These are phyloP conservation scores for Yarrowia divulgata DNA, from an alignment of 805 yeast species.

Conservation along the genomic window DNA sequence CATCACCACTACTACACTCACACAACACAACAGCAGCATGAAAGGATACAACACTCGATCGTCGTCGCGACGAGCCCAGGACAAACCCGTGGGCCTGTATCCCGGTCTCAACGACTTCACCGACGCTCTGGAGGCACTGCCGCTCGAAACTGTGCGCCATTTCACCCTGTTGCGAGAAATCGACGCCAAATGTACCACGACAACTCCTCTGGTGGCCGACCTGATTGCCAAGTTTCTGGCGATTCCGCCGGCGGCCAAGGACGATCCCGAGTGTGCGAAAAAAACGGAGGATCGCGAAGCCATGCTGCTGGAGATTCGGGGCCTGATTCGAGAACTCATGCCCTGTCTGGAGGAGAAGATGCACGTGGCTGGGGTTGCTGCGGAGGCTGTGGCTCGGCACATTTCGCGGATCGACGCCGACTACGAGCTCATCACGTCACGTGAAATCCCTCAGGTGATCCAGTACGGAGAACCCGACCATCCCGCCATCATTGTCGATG, in stretches of 20 bases:
- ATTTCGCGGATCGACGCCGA: slow-evolving; percentile 79
- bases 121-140: slow-evolving; percentile 91
- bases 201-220: slow-evolving; percentile 69
- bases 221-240: slow-evolving; percentile 60
- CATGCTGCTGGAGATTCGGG: slow-evolving; percentile 52
- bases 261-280: slow-evolving; percentile 23
- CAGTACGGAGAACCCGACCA: slow-evolving; percentile 83
- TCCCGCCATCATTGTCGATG: slow-evolving; percentile 83
- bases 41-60: slow-evolving; percentile 35
- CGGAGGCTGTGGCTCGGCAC: slow-evolving; percentile 75
- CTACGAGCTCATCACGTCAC: slow-evolving; percentile 71
- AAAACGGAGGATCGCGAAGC: slow-evolving; percentile 47
- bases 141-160: slow-evolving; percentile 80
- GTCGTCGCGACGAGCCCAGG: slow-evolving; percentile 22
- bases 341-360: slow-evolving; percentile 96
- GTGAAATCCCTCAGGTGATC: slow-evolving; percentile 82
- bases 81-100: slow-evolving; percentile 48
- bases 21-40: neutral
- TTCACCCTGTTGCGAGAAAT: slow-evolving; percentile 89
- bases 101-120: slow-evolving; percentile 92
- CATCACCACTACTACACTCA: neutral
- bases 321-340: slow-evolving; percentile 67
- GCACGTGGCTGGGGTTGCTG: slow-evolving; percentile 94
- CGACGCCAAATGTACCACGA: slow-evolving; percentile 87
- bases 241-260: slow-evolving; percentile 45